phyloP scores from a whole-genome alignment of 257 asterid genomes.

The Solanum boliviense region DNA sequence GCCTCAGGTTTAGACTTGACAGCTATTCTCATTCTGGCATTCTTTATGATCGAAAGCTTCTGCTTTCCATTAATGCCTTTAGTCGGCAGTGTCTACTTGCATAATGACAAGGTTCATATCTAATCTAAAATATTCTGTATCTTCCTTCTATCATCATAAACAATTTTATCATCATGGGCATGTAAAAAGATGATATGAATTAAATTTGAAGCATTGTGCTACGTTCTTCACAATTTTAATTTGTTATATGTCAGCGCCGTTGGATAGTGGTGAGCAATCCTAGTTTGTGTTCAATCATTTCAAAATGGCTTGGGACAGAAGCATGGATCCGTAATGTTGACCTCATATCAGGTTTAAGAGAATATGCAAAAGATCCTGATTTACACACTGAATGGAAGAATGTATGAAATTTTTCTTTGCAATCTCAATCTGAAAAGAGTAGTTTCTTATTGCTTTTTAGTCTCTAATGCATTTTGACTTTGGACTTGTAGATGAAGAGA shows the following conservation, averaged over 20 bases:
- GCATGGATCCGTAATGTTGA: slow-evolving; percentile 40
- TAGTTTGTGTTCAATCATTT: slow-evolving; percentile 31
- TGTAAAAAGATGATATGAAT: neutral
- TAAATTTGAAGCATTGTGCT: neutral
- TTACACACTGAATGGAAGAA: slow-evolving; percentile 35
- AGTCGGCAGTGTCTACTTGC: neutral
- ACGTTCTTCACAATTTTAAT: neutral
- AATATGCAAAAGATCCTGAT: slow-evolving; percentile 29
- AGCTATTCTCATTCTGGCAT: neutral
- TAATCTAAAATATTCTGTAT: neutral
- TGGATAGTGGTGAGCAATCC: slow-evolving; percentile 59
- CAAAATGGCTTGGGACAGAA: slow-evolving; percentile 52
- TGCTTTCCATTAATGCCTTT: neutral
- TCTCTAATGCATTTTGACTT: neutral
- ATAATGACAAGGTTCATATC: neutral
- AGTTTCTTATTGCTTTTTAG: neutral
- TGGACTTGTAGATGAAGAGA: slow-evolving; percentile 27
- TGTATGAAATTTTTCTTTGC: slow-evolving; percentile 16
- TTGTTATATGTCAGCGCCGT: slow-evolving; percentile 24
- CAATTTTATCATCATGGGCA: neutral
- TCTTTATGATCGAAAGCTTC: neutral
- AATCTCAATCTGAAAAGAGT: neutral
- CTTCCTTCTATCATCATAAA: neutral
- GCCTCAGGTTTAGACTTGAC: neutral
- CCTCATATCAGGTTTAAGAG: slow-evolving; percentile 30